phyloP scores from a whole-genome alignment of 139 green algal species.

The Haematococcus sp. region DNA sequence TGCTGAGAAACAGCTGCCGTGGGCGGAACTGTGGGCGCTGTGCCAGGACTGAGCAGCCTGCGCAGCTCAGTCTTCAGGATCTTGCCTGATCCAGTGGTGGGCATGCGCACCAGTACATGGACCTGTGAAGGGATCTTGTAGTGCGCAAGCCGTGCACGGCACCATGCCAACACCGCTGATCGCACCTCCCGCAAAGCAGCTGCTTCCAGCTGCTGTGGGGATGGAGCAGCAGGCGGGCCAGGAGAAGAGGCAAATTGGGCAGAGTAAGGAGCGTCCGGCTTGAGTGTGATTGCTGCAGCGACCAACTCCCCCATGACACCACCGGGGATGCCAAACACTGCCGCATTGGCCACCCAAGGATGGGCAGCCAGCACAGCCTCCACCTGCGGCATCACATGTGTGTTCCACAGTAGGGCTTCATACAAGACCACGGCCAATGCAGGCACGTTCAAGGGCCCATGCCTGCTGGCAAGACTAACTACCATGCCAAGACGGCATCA shows the following conservation, averaged over 20 bases:
- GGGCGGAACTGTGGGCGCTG: not conserved
- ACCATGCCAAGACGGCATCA: no score
- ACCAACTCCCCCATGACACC: constrained; percentile 77
- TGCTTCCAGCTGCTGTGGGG: not conserved
- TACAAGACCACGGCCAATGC: no score
- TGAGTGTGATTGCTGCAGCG: constrained; percentile 45
- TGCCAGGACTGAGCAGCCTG: constrained; percentile 11
- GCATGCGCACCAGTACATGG: constrained; percentile 66
- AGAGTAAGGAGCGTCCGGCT: not conserved
- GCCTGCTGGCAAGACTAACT: no score
- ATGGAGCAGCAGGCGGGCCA: not conserved
- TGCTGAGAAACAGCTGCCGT: not conserved
- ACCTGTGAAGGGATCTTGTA: constrained; percentile 73
- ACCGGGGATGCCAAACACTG: constrained; percentile 77
- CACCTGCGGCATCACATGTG: constrained; percentile 41
- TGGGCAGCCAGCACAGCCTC: constrained; percentile 77
- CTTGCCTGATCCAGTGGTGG: constrained; percentile 81
- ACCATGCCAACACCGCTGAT: constrained; percentile 64
- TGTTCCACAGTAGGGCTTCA: no score
- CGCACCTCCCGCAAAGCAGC: constrained; percentile 4
- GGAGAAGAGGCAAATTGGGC: no score
- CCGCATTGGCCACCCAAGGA: constrained; percentile 61
- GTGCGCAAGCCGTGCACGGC: constrained; percentile 57
- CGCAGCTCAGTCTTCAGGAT: constrained; percentile 76
- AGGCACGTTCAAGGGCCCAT: no score